A percentile compares a stretch with the other conserved stretches of the same genome.
Evolutionary conservation across 192 early-diverging fungal genomes (phyloP).

Genomic region (Gigaspora rosea): DNA sequence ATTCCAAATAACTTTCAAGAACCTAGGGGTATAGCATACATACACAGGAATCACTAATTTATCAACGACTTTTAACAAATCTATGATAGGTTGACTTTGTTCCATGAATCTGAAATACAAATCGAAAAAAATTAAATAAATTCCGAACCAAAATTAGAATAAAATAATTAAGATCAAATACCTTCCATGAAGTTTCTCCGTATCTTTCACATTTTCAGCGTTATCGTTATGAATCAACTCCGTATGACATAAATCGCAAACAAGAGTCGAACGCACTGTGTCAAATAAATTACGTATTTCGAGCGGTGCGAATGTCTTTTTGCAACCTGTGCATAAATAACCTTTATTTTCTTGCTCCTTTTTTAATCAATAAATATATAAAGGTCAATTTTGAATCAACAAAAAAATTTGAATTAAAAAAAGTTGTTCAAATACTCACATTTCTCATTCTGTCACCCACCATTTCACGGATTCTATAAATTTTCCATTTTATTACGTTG

Average conservation of each 20-base stretch:
- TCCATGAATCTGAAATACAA: conserved; percentile 54
- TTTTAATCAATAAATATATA: no score
- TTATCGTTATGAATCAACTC: conserved; percentile 65
- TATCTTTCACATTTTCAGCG: conserved; percentile 57
- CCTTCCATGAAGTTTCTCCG: conserved; percentile 53
- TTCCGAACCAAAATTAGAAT: no score
- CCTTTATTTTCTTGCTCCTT: conserved; percentile 72
- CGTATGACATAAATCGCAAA: conserved; percentile 62
- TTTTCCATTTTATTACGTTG: conserved; percentile 89
- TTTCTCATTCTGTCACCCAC: conserved; percentile 60
- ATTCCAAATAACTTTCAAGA: no score
- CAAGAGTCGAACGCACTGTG: conserved; percentile 45
- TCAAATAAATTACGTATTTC: conserved; percentile 60
- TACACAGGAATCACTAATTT: conserved; percentile 63
- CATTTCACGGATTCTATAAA: conserved; percentile 76
- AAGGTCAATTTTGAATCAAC: no score
- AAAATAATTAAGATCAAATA: no score
- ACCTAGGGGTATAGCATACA: conserved; percentile 16
- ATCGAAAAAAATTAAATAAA: no score
- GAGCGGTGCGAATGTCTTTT: conserved; percentile 59
- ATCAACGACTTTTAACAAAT: conserved; percentile 72
- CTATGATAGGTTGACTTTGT: conserved; percentile 71
- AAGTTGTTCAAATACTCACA: conserved; percentile 23
- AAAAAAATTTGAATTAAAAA: no score
- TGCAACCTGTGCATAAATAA: conserved; percentile 63